A percentile compares a stretch with the other conserved stretches of the same genome.
These are phyloP conservation scores for Ceratobasidium sp. DNA, from an alignment of 1,284 basidiomycete genomes.

Conservation along the genomic window DNA sequence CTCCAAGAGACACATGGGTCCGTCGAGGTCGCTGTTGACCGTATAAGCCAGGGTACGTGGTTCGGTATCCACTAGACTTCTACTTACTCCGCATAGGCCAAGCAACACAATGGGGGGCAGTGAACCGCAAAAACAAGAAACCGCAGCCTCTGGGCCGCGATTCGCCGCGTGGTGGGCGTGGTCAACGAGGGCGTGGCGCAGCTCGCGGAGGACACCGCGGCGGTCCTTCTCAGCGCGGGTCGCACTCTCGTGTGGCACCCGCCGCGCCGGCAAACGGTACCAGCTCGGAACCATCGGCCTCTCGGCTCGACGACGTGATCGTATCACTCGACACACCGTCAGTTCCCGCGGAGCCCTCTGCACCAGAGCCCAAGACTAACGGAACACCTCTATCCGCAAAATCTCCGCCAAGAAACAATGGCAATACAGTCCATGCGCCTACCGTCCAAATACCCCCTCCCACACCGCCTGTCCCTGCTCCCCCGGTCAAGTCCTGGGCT, in stretches of 20 bases:
- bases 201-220: conserved; percentile 64
- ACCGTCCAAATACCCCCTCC: conserved; percentile 6
- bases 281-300: conserved; percentile 59
- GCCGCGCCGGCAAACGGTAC: background rate
- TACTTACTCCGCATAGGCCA: conserved; percentile 59
- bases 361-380: conserved; percentile 76
- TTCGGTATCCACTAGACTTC: background rate
- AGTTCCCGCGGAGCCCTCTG: conserved; percentile 57
- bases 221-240: conserved; percentile 20
- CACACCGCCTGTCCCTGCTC: background rate
- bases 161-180: conserved; percentile 53
- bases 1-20: conserved; percentile 78
- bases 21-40: conserved; percentile 71
- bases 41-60: conserved; percentile 79
- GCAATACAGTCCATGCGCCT: conserved; percentile 44
- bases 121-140: conserved; percentile 86
- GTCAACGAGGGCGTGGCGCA: conserved; percentile 65
- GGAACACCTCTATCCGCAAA: conserved; percentile 53
- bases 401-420: conserved; percentile 64
- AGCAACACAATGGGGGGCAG: conserved; percentile 84
- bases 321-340: background rate
- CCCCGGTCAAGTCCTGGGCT: conserved; percentile 15
- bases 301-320: conserved; percentile 21
- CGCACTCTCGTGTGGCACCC: background rate
- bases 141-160: conserved; percentile 28